Base-by-base conservation (phyloP, 169 alveolate genomes). In the Cryptosporidium bovis region DNA sequence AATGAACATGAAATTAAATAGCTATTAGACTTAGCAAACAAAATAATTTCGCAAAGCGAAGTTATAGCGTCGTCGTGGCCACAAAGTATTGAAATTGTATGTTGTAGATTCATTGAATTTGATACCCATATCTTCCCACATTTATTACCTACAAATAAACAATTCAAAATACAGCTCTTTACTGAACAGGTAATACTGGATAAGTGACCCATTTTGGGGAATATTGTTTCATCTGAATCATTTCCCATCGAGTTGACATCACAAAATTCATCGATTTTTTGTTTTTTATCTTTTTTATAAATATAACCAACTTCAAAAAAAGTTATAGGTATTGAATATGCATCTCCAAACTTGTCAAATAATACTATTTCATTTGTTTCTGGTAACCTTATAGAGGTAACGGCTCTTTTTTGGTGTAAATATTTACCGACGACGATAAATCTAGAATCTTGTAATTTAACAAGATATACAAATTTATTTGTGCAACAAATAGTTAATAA, bases 71-170 rank as follows among this genome's bases (percentile, higher is more conserved):
- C 64, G 2, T 50, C 18, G 33, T 77, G 87, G 3, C 87, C 87
- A 77, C 87, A 77, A 44, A 77, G 64, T 13, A 77, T 77, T 77
- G 87, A 56, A 60, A 60, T 12, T 16, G 87, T 77, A 60, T 60
- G 5, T 62, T 77, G 65, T 27, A 77, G 13, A 60, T 77, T 8
- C 1, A 16, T 24, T 12, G 64, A 8, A 27, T 77, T 29, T 12
- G 87, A 77, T 34, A 77, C 36, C 87, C 87, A 77, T 6, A 77
- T 50, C 36, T 77, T 77, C 6, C 87, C 87, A 29, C 77, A 77
- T 40, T 77, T 77, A 50, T 77, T 60, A 7, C 87, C 87, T 0
- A 64, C 64, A 77, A 60, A 77, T 18, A 77, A 24, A 48, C 16
- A 18, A 20, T 77, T 60, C 12, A 6, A 40, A 46, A 40, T 34